A percentile compares a stretch with the other conserved stretches of the same genome.
These are phyloP conservation scores for Pseudotulostoma volvatum DNA, from an alignment of 495 filamentous ascomycete species.

Conservation along the genomic window DNA sequence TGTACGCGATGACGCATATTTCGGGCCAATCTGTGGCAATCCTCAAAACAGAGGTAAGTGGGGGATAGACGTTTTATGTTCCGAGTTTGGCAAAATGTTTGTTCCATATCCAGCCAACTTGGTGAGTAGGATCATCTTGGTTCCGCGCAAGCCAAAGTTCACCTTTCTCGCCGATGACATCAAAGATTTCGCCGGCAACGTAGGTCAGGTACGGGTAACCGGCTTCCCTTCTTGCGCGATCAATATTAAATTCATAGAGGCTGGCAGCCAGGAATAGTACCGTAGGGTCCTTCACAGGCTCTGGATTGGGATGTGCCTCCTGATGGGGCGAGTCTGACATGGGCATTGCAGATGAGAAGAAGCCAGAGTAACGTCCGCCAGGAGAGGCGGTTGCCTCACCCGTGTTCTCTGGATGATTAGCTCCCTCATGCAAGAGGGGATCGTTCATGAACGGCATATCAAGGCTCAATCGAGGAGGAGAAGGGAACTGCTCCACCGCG, in stretches of 20 bases:
- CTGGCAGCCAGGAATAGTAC: conserved; percentile 83
- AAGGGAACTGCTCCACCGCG: conserved; percentile 20
- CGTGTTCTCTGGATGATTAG: conserved; percentile 8
- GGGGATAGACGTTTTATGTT: not conserved
- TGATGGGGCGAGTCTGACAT: conserved; percentile 45
- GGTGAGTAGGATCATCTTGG: conserved; percentile 64
- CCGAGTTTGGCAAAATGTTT: conserved; percentile 77
- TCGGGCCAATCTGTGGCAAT: too few species aligned
- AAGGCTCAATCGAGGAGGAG: conserved; percentile 24
- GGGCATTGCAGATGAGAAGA: conserved; percentile 78
- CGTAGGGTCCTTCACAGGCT: conserved; percentile 22
- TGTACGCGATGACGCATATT: too few species aligned
- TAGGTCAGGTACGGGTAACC: conserved; percentile 95
- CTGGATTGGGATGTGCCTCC: conserved; percentile 13
- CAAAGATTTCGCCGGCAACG: conserved; percentile 81
- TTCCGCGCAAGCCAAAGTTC: conserved; percentile 97
- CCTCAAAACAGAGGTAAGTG: too few species aligned
- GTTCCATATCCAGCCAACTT: conserved; percentile 97
- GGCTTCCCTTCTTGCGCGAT: conserved; percentile 75
- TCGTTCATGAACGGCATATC: conserved; percentile 30
- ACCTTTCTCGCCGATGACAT: conserved; percentile 86
- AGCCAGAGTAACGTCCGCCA: conserved; percentile 35
- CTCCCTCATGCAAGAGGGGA: conserved; percentile 11
- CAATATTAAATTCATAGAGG: conserved; percentile 92
- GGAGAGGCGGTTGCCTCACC: conserved; percentile 13